Base-by-base conservation (phyloP, 441 rosid species). In the Omphalea diandra region DNA sequence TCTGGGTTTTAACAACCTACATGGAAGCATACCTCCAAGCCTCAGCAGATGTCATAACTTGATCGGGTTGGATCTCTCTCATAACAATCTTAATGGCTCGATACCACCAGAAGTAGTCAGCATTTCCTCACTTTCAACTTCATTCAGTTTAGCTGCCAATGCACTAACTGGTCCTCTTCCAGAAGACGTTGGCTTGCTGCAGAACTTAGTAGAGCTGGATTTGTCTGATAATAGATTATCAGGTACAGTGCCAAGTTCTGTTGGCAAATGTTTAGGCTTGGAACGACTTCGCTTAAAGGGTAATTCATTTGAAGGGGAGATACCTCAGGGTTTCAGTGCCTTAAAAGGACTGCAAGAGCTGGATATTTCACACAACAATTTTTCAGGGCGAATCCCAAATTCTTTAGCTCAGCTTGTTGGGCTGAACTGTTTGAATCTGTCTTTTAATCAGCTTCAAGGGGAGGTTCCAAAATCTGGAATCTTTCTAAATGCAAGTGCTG, bases 301-400 rank as follows among this genome's bases (percentile, higher is more conserved):
- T 2, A 82, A 82, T 36, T 60, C 26, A n/a, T 77, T 82, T 49
- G 47, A 63, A 18, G 80, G 83, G 18, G 33, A 44, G 3, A 73
- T 75, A 49, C 79, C 81, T 9, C 3, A 32, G 14, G 58, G 70
- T n/a, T 58, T 79, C 12, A 40, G 63, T 32, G 52, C 63, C 11
- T 41, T 76, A 44, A 69, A 47, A 64, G 81, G 76, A 5, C 24
- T 79, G 9, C 35, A 9, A 50, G 20, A 2, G 2, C 14, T 74
- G 15, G 77, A 76, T 54, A 68, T 82, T 36, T 82, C 79, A 1
- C 60, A 10, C 0, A 79, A 76, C 63, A 76, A 82, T 26, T 66
- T 82, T 18, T 74, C 75, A 0, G 80, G 85, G 2, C 29, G 24
- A 35, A 74, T 82, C 67, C 85, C 79, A 6, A 33, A 46, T n/a